Percentiles rank a stretch among this genome's conserved stretches.
phyloP scores from a whole-genome alignment of 2,329 filamentous ascomycete genomes.

The Leptoxyphium fumago region DNA sequence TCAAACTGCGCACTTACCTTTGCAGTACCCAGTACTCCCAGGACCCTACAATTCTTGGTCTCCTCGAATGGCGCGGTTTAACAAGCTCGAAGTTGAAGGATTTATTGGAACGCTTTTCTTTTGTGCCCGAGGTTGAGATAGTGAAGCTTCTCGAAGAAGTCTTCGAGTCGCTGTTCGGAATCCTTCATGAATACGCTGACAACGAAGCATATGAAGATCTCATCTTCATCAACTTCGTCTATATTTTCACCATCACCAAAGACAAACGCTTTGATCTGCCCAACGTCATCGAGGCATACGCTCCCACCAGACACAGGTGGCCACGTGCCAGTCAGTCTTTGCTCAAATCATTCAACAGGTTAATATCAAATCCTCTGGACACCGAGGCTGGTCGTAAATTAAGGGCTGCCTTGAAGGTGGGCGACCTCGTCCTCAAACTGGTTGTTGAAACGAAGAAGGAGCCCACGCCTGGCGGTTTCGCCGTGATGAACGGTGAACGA shows the following conservation, averaged over 20 bases:
- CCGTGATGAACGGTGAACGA: slow-evolving; percentile 37
- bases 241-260: slow-evolving; percentile 82
- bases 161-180: slow-evolving; percentile 79
- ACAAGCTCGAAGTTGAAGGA: slow-evolving; percentile 56
- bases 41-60: slow-evolving; percentile 67
- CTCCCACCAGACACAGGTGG: slow-evolving; percentile 78
- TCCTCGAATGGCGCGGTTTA: slow-evolving; percentile 56
- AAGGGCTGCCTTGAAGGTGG: slow-evolving; percentile 86
- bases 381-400: slow-evolving; percentile 70
- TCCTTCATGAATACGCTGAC: slow-evolving; percentile 79
- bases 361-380: slow-evolving; percentile 71
- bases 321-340: slow-evolving; percentile 83
- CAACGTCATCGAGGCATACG: slow-evolving; percentile 82
- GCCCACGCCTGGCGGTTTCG: slow-evolving; percentile 20
- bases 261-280: slow-evolving; percentile 86
- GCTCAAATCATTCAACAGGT: slow-evolving; percentile 69
- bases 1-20: slow-evolving; percentile 69
- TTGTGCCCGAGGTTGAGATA: slow-evolving; percentile 93
- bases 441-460: slow-evolving; percentile 79
- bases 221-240: slow-evolving; percentile 79
- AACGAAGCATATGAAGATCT: slow-evolving; percentile 87
- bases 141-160: slow-evolving; percentile 87
- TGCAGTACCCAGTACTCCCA: slow-evolving; percentile 94
- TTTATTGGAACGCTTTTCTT: slow-evolving; percentile 69
- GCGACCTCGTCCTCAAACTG: slow-evolving; percentile 83